These are phyloP conservation scores for Hortiboletus campestris DNA, from an alignment of 768 basidiomycete genomes.

Conservation along the genomic window DNA sequence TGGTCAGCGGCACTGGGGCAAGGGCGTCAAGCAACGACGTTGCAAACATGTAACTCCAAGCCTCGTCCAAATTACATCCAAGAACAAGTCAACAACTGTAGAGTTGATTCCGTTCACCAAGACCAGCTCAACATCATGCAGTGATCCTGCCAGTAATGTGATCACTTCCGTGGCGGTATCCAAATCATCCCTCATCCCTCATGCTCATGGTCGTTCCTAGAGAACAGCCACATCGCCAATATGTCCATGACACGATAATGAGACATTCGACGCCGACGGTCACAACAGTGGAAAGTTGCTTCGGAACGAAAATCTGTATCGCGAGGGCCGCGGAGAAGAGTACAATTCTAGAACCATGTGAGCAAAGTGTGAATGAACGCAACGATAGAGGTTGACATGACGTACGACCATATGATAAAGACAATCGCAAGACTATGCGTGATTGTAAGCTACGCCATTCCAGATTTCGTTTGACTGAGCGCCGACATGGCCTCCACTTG, in stretches of 20 bases:
- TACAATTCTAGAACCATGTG: background rate
- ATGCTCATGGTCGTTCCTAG: background rate
- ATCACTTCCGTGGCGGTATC: background rate
- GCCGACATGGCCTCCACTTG: constrained; percentile 3
- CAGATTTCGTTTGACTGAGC: background rate
- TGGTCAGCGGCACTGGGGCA: too few species aligned
- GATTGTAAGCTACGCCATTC: constrained; percentile 10
- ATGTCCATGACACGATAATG: constrained; percentile 3
- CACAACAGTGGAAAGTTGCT: background rate
- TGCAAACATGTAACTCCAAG: too few species aligned
- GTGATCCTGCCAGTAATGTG: background rate
- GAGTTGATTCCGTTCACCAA: too few species aligned
- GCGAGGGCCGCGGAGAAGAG: constrained; percentile 8
- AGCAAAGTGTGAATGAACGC: background rate
- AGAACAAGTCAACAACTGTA: too few species aligned
- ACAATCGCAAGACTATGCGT: constrained; percentile 14
- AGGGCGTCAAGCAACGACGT: too few species aligned
- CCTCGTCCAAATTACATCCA: too few species aligned
- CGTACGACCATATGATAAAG: constrained; percentile 15
- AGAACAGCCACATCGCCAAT: constrained; percentile 2
- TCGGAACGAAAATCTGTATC: constrained; percentile 4
- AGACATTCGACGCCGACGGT: constrained; percentile 5
- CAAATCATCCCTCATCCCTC: background rate
- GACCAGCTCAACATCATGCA: background rate
- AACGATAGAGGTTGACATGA: background rate